phyloP scores from a whole-genome alignment of 140 eudicot genomes.

The Cichorium intybus region DNA sequence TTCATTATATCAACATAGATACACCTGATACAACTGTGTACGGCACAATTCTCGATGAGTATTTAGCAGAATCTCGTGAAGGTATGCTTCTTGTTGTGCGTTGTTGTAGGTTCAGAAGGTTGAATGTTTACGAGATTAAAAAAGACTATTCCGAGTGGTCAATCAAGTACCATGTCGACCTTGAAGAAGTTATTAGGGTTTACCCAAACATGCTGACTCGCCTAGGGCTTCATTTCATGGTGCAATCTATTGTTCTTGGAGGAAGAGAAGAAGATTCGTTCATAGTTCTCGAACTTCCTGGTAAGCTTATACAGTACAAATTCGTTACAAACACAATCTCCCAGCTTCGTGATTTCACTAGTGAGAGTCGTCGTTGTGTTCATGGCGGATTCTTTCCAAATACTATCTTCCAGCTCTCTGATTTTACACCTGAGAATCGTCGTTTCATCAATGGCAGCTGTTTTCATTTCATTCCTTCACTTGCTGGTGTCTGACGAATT shows the following conservation, averaged over 20 bases:
- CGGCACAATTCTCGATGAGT: constrained; percentile 27
- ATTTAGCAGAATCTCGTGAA: constrained; percentile 26
- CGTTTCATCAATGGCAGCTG: constrained; percentile 33
- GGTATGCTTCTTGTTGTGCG: constrained; percentile 39
- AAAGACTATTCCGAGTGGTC: constrained; percentile 42
- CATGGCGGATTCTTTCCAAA: constrained; percentile 42
- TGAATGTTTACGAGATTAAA: constrained; percentile 41
- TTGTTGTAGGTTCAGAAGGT: constrained; percentile 26
- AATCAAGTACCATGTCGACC: constrained; percentile 42
- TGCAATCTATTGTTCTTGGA: constrained; percentile 35
- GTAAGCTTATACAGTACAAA: constrained; percentile 33
- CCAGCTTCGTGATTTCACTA: constrained; percentile 31
- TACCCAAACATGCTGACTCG: constrained; percentile 32
- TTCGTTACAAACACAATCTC: constrained; percentile 10
- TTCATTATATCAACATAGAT: constrained; percentile 23
- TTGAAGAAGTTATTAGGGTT: constrained; percentile 26
- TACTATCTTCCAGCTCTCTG: constrained; percentile 33
- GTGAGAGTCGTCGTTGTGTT: constrained; percentile 15
- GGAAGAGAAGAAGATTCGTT: constrained; percentile 30
- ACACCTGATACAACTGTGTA: constrained; percentile 35
- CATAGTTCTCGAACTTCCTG: constrained; percentile 38
- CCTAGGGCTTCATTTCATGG: constrained; percentile 28
- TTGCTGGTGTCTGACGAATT: constrained; percentile 23
- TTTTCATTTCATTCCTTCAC: constrained; percentile 34
- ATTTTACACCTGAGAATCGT: constrained; percentile 38